These are phyloP conservation scores for Triticum monococcum DNA, from an alignment of 176 grass and related monocot genomes.

Conservation along the genomic window DNA sequence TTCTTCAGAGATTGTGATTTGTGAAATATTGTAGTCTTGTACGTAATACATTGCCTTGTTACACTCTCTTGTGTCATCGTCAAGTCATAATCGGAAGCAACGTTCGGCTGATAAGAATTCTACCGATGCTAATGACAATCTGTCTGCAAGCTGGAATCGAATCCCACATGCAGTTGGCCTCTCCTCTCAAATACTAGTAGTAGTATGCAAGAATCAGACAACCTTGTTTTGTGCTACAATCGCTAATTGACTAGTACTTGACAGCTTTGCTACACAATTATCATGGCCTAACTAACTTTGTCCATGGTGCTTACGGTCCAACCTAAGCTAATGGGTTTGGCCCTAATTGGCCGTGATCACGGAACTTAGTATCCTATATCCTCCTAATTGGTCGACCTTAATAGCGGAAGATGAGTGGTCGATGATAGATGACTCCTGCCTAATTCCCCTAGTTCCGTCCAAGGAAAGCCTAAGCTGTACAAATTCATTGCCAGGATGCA, in stretches of 20 bases:
- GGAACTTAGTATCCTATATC: neutral
- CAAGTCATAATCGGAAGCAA: neutral
- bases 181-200: no score
- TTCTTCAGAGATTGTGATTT: slow-evolving; percentile 2
- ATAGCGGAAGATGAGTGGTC: slow-evolving; percentile 22
- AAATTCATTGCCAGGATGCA: neutral
- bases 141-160: neutral
- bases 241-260: slow-evolving; percentile 4
- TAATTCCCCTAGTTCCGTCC: neutral
- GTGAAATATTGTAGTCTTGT: neutral
- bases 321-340: slow-evolving; percentile 29
- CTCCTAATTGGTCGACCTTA: slow-evolving; percentile 2
- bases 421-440: slow-evolving; percentile 16
- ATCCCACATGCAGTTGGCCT: slow-evolving; percentile 10
- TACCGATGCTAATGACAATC: neutral
- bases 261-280: neutral
- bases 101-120: neutral
- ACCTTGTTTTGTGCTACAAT: neutral
- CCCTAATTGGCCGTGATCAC: neutral
- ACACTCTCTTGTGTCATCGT: neutral
- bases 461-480: neutral
- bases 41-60: neutral
- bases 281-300: slow-evolving; percentile 7
- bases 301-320: slow-evolving; percentile 7
- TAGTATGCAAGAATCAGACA: neutral